Evolutionary conservation across 352 stramenopile genomes (phyloP), one percentile per base, ranked within the genome.

Genomic region (Phytophthora sansomeana): DNA sequence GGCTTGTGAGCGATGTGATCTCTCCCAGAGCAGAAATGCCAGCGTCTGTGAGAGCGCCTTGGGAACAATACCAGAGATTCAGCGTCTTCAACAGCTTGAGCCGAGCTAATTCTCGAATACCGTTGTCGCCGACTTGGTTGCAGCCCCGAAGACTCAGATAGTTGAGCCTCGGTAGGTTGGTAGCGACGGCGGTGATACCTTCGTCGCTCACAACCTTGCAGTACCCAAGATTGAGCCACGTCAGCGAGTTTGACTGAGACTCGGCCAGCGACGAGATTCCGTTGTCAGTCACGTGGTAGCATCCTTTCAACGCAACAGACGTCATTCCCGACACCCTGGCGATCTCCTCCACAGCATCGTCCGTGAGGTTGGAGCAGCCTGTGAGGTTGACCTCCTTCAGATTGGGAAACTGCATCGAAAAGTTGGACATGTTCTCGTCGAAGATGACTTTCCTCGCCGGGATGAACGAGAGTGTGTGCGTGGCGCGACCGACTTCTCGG

Each of bases 61-160:
- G 85, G 57, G 89, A 86, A 70, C 83, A 92, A 67, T 94, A 94
- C 85, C 83, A 94, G 5, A 94, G 58, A 17, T 92, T 92, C 35
- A 94, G 80, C 17, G 72, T 85, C 52, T 75, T 58, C 13, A 92
- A 58, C 16, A 77, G 56, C 26, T 52, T 41, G 6, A 92, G 63
- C 16, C 55, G 64, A 14, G 70, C 49, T 21, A 92, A 69, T 6
- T 79, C 63, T 16, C 52, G 69, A 57, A 91, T 85, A 10, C 81
- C 84, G 1, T 54, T 59, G 50, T 92, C 84, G 0, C 78, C 77
- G 43, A 92, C 74, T 33, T 82, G 77, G 6, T 72, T 78, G 48
- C 84, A 92, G 5, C 84, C 84, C 4, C 81, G 80, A 14, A 92
- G 77, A 57, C 72, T 91, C 43, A 92, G 73, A 30, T 77, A 83